Evolutionary conservation across 495 filamentous ascomycete genomes (phyloP).

Genomic region (Entonaema liquescens): DNA sequence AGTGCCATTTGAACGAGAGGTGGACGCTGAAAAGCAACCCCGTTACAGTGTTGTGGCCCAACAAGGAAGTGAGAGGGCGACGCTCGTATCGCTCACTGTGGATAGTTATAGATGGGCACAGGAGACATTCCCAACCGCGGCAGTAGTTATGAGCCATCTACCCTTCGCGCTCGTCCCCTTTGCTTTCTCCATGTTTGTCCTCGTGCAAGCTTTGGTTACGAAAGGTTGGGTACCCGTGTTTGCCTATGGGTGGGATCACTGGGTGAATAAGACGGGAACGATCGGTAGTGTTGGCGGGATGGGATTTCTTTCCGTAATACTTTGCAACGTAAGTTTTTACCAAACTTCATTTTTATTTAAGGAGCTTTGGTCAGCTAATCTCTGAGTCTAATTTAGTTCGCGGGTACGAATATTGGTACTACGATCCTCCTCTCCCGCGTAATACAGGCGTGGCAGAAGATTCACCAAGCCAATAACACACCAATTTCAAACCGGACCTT

Average conservation of each 20-base stretch:
- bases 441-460: conserved; percentile 68
- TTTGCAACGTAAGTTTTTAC: conserved; percentile 68
- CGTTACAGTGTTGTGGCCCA: conserved; percentile 6
- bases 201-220: conserved; percentile 71
- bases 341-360: neutral
- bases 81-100: conserved; percentile 56
- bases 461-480: conserved; percentile 55
- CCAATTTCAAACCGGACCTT: conserved; percentile 66
- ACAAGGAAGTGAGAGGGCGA: conserved; percentile 7
- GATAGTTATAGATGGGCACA: conserved; percentile 63
- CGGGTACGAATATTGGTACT: conserved; percentile 75
- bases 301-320: conserved; percentile 70
- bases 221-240: conserved; percentile 75
- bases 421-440: conserved; percentile 72
- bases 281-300: conserved; percentile 71
- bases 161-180: conserved; percentile 72
- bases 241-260: conserved; percentile 72
- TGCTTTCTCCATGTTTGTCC: conserved; percentile 72
- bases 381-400: conserved; percentile 57
- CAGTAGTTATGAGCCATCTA: conserved; percentile 65
- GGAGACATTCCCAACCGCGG: conserved; percentile 72
- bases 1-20: conserved; percentile 26
- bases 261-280: conserved; percentile 71
- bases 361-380: conserved; percentile 17
- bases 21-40: conserved; percentile 27